These are phyloP conservation scores for Hygrocybe coccinea DNA, from an alignment of 768 basidiomycete genomes.

Conservation along the genomic window DNA sequence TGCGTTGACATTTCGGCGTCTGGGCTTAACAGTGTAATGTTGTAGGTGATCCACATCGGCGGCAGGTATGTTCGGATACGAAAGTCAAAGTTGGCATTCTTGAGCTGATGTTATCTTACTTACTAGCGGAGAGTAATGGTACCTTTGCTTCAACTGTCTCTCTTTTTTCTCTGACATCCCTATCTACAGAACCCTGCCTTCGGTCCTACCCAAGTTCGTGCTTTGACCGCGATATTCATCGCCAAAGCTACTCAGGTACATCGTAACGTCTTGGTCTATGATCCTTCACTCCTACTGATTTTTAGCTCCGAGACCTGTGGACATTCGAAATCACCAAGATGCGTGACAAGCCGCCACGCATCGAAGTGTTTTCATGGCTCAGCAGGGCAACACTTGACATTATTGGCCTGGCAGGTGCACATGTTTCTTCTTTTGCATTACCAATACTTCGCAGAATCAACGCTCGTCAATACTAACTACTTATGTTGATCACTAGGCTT, in stretches of 20 bases:
- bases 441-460: no score
- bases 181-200: constrained; percentile 58
- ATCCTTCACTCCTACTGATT: neutral
- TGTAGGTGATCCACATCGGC: constrained; percentile 37
- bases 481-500: constrained; percentile 18
- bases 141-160: neutral
- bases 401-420: constrained; percentile 60
- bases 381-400: constrained; percentile 69
- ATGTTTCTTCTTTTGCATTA: constrained; percentile 26
- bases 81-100: neutral
- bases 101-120: no score
- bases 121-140: constrained; percentile 44
- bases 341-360: constrained; percentile 21
- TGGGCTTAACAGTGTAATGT: neutral
- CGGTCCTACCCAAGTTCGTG: constrained; percentile 53
- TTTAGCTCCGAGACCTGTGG: constrained; percentile 51
- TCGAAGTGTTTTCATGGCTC: constrained; percentile 64
- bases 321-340: constrained; percentile 27
- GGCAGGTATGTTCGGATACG: constrained; percentile 31
- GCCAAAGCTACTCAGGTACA: constrained; percentile 49
- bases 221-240: constrained; percentile 52
- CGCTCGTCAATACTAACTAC: constrained; percentile 30
- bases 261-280: neutral
- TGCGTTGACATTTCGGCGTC: neutral
- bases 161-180: neutral